These are phyloP conservation scores for Cubamyces lactineus DNA, from an alignment of 768 basidiomycete genomes.

Conservation along the genomic window DNA sequence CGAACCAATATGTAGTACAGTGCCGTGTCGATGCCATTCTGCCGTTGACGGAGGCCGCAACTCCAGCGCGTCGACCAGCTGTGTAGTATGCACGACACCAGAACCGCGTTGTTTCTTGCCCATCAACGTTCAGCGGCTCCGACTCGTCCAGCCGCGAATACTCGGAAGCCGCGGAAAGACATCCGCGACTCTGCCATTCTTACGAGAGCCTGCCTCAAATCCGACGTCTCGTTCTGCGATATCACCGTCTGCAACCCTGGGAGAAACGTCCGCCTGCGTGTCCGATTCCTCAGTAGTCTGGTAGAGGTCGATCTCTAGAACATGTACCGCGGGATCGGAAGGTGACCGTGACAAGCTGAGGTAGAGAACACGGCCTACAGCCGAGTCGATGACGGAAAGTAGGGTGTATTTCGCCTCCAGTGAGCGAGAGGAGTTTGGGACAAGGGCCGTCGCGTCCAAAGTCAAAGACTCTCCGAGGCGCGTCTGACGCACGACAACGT, in stretches of 20 bases:
- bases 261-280: too few species aligned
- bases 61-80: too few species aligned
- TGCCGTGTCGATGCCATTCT: too few species aligned
- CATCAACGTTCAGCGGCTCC: not conserved
- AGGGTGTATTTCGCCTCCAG: not conserved
- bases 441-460: too few species aligned
- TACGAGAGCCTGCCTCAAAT: not conserved
- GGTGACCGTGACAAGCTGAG: not conserved
- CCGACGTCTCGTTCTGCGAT: not conserved
- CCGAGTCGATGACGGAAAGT: not conserved
- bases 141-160: slow-evolving; percentile 1
- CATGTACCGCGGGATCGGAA: not conserved
- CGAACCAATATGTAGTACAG: too few species aligned
- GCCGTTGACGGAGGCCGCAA: too few species aligned
- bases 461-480: too few species aligned
- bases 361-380: not conserved
- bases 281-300: too few species aligned
- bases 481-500: not conserved
- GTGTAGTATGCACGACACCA: too few species aligned
- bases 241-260: not conserved
- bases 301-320: not conserved
- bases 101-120: too few species aligned
- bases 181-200: not conserved
- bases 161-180: not conserved
- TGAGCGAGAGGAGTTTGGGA: too few species aligned